Conservation (phyloP, 192 early-diverging fungal genomes). For the Backusella circina region DNA sequence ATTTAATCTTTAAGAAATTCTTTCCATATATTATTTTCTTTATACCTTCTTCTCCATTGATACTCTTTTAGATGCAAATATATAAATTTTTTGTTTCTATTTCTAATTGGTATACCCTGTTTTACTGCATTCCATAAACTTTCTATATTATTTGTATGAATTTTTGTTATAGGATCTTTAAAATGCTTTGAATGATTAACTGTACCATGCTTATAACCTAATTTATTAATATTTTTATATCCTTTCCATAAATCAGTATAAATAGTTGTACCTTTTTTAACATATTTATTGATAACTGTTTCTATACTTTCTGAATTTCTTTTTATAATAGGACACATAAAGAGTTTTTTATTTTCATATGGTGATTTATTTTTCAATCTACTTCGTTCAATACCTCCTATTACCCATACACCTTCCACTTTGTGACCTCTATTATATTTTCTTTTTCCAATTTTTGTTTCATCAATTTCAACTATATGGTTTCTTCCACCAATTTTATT, state of each 20-base stretch:
- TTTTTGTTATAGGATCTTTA: too few relatives aligned
- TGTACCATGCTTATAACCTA: background rate
- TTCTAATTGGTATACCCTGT: too few relatives aligned
- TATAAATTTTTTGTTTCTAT: too few relatives aligned
- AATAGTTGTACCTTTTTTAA: slow-evolving; percentile 1
- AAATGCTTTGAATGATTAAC: background rate
- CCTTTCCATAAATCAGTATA: slow-evolving; percentile 6
- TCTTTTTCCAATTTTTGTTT: slow-evolving; percentile 8
- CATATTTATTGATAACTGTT: background rate
- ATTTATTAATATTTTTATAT: slow-evolving; percentile 1
- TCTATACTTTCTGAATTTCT: slow-evolving; percentile 1
- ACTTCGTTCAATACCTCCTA: slow-evolving; percentile 9
- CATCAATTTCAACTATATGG: slow-evolving; percentile 1
- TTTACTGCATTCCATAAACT: too few relatives aligned
- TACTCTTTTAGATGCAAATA: too few relatives aligned
- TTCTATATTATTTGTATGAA: too few relatives aligned
- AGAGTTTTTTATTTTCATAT: slow-evolving; percentile 10
- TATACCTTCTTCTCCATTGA: too few relatives aligned
- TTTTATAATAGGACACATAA: background rate
- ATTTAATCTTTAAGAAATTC: too few relatives aligned
- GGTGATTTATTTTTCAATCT: slow-evolving; percentile 2
- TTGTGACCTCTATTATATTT: slow-evolving; percentile 13
- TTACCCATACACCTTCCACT: slow-evolving; percentile 6
- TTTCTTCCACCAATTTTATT: slow-evolving; percentile 14
- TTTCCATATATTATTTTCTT: too few relatives aligned